Evolutionary conservation across 768 basidiomycete genomes (phyloP), one percentile per base, ranked within the genome.

Genomic region (Lentinula aciculospora): DNA sequence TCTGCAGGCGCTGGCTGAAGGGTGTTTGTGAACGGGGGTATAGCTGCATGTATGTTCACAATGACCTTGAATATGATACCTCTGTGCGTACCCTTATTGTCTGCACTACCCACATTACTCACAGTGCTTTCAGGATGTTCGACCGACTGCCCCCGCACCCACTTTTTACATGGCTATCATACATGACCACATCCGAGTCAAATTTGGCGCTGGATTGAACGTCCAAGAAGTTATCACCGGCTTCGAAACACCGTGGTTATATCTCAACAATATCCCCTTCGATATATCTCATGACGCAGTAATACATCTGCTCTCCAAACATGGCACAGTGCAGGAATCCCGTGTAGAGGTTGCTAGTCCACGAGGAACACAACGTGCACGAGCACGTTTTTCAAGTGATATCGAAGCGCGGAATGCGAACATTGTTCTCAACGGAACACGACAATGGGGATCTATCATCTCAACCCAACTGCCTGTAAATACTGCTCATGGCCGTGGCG

Each of bases 241-340:
- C 1, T 86, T 90, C 40, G 89, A 93, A 63, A 84, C 85, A 0
- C 79, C 78, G 5, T 83, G 81, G 73, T 64, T 91, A 8, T 71
- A 76, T 36, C 60, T 92, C 1, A 72, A 73, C 4, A 80, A 84
- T 23, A 64, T 92, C 3, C 79, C 81, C 0, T 37, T 60, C 0
- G 59, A 60, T 0, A 71, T 77, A 13, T 68, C 71, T 1, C 61
- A 70, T 0, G 63, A 59, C 0, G 68, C 70, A 0, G 58, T 92
- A 8, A 60, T 60, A 3, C 39, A 63, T 1, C 53, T 83, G 0
- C 70, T 88, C 17, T 12, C 72, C 72, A 0, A 64, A 65, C 17
- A 45, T 58, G 10, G 54, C 7, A 32, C 27, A 19, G 13, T 34
- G 15, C 31, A 28, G 49, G 40, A 49, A 27, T 12, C 25, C 57